Evolutionary conservation across 2,329 filamentous ascomycete genomes (phyloP).

Genomic region (Pyrenophora seminiperda): DNA sequence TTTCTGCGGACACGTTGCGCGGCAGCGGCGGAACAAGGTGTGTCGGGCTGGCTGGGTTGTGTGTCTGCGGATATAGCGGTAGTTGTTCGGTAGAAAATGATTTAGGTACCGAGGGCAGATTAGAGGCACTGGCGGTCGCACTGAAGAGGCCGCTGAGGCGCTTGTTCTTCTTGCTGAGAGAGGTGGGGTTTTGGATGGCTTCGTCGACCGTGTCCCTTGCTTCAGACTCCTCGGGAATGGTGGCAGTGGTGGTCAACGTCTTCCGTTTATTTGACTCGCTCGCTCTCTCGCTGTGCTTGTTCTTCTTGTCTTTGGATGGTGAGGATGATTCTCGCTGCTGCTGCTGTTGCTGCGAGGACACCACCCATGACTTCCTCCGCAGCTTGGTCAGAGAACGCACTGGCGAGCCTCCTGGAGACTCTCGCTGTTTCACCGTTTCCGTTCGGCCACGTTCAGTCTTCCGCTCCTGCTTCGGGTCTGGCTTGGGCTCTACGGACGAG

Average conservation of each 20-base stretch:
- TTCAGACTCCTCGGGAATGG: conserved; percentile 41
- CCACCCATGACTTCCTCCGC: conserved; percentile 46
- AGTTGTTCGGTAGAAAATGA: conserved; percentile 57
- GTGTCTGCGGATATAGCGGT: conserved; percentile 43
- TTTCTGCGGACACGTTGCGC: conserved; percentile 49
- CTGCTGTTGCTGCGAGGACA: conserved; percentile 17
- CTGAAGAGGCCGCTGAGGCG: conserved; percentile 43
- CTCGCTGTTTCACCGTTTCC: conserved; percentile 32
- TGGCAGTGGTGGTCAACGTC: conserved; percentile 27
- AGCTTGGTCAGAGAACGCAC: conserved; percentile 42
- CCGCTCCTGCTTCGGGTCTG: conserved; percentile 33
- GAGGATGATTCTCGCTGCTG: conserved; percentile 19
- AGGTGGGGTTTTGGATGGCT: conserved; percentile 26
- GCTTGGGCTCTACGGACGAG: conserved; percentile 37
- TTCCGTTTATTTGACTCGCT: conserved; percentile 34
- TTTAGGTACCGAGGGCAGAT: conserved; percentile 52
- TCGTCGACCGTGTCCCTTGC: conserved; percentile 29
- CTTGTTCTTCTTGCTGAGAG: conserved; percentile 45
- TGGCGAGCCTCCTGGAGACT: conserved; percentile 34
- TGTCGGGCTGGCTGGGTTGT: conserved; percentile 41
- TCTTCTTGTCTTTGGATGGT: conserved; percentile 23
- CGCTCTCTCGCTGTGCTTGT: conserved; percentile 21
- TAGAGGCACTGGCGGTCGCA: conserved; percentile 34
- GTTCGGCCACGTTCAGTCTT: conserved; percentile 34
- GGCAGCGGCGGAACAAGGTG: conserved; percentile 51